These are phyloP conservation scores for Phytopythium aichiense DNA, from an alignment of 352 stramenopile genomes.

Conservation along the genomic window DNA sequence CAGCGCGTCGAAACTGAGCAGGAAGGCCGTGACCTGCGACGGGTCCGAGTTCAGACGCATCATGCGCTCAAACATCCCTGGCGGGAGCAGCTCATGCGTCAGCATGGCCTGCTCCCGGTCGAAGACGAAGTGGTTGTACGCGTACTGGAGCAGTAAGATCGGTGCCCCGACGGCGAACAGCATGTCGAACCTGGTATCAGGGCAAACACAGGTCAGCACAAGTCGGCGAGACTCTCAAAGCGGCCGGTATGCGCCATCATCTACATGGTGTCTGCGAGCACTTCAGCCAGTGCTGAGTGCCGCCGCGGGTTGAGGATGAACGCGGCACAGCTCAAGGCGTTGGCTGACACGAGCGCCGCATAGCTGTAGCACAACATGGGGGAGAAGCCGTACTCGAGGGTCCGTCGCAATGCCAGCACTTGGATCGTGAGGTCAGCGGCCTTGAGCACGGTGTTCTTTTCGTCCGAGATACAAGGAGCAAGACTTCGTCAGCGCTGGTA, in stretches of 20 bases:
- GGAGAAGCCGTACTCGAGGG: slow-evolving; percentile 4
- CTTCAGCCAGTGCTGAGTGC: slow-evolving; percentile 3
- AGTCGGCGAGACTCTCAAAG: not conserved
- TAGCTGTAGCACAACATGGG: slow-evolving; percentile 2
- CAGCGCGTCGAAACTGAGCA: slow-evolving; percentile 17
- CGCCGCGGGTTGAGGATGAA: slow-evolving; percentile 7
- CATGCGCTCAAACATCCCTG: slow-evolving; percentile 12
- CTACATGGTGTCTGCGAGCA: slow-evolving; percentile 9
- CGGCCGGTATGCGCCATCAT: not conserved
- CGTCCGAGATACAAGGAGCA: slow-evolving; percentile 1
- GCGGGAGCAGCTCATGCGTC: slow-evolving; percentile 8
- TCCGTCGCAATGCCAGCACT: not conserved
- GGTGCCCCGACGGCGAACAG: slow-evolving; percentile 7
- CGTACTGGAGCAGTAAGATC: slow-evolving; percentile 7
- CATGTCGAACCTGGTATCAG: slow-evolving; percentile 5
- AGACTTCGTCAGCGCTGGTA: not conserved
- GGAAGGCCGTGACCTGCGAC: slow-evolving; percentile 13
- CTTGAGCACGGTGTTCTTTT: slow-evolving; percentile 7
- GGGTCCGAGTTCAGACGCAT: slow-evolving; percentile 13
- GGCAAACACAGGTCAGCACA: not conserved
- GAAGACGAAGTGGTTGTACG: slow-evolving; percentile 3
- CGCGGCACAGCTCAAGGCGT: slow-evolving; percentile 2
- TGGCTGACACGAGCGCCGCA: not conserved
- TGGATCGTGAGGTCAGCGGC: slow-evolving; percentile 4
- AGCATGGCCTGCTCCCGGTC: slow-evolving; percentile 4